Evolutionary conservation across 179 eudicot species (phyloP).

Genomic region (Heliamphora ciliata): DNA sequence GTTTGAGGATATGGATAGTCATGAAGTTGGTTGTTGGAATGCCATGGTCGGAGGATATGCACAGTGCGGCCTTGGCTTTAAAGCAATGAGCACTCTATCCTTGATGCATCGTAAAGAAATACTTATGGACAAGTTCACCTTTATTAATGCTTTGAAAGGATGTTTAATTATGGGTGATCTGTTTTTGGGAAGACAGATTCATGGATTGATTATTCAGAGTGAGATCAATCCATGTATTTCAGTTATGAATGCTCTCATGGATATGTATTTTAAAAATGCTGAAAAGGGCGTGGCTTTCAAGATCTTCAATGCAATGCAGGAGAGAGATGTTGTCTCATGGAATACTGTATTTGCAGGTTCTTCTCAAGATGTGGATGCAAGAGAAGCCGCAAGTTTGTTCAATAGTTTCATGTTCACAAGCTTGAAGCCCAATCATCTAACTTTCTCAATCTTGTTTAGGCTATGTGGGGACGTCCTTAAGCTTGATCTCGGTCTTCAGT

Average conservation of each 20-base stretch:
- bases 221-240: slow-evolving; percentile 11
- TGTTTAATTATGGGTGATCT: slow-evolving; percentile 18
- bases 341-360: slow-evolving; percentile 21
- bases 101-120: slow-evolving; percentile 21
- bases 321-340: slow-evolving; percentile 27
- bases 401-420: slow-evolving; percentile 11
- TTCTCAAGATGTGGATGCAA: slow-evolving; percentile 14
- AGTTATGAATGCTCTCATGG: slow-evolving; percentile 21
- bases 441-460: slow-evolving; percentile 24
- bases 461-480: slow-evolving; percentile 18
- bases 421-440: slow-evolving; percentile 22
- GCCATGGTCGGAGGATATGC: slow-evolving; percentile 28
- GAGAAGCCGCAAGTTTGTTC: slow-evolving; percentile 15
- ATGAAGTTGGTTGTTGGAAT: slow-evolving; percentile 29
- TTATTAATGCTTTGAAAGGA: slow-evolving; percentile 24
- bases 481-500: slow-evolving; percentile 25
- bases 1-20: slow-evolving; percentile 17
- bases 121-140: slow-evolving; percentile 23
- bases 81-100: slow-evolving; percentile 17
- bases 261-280: slow-evolving; percentile 24
- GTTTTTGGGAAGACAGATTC: slow-evolving; percentile 24
- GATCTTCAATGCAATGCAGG: slow-evolving; percentile 18
- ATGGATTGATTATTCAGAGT: slow-evolving; percentile 20
- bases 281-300: slow-evolving; percentile 14
- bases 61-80: slow-evolving; percentile 17